These are phyloP conservation scores for Suillus variegatus DNA, from an alignment of 768 basidiomycete species.

Conservation along the genomic window DNA sequence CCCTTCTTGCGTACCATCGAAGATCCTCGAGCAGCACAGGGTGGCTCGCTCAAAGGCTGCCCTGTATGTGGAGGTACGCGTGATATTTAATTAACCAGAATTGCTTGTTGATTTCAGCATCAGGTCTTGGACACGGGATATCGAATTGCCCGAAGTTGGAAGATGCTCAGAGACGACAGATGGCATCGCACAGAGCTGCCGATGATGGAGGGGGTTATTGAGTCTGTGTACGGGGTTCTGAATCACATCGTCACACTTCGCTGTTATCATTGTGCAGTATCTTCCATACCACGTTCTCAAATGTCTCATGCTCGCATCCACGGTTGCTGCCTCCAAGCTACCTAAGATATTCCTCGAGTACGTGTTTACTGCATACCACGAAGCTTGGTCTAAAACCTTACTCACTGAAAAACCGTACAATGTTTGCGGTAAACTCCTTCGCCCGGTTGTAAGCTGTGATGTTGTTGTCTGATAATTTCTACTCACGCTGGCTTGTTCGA, in stretches of 20 bases:
- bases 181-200: constrained; percentile 79
- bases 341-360: neutral
- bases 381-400: neutral
- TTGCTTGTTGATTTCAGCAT: neutral
- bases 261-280: neutral
- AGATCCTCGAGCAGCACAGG: constrained; percentile 82
- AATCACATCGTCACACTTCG: neutral
- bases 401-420: neutral
- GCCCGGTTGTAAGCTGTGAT: neutral
- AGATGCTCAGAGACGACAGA: constrained; percentile 86
- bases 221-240: neutral
- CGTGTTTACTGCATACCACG: neutral
- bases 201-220: constrained; percentile 60
- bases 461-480: neutral
- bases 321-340: neutral
- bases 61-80: constrained; percentile 89
- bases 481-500: neutral
- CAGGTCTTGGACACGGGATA: constrained; percentile 91
- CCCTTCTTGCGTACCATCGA: constrained; percentile 90
- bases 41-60: constrained; percentile 82
- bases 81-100: neutral
- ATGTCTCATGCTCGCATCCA: neutral
- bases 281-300: neutral
- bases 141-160: constrained; percentile 97
- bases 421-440: neutral